Conservation (phyloP, 2,329 filamentous ascomycete genomes). For the Keithomyces neogunnii region DNA sequence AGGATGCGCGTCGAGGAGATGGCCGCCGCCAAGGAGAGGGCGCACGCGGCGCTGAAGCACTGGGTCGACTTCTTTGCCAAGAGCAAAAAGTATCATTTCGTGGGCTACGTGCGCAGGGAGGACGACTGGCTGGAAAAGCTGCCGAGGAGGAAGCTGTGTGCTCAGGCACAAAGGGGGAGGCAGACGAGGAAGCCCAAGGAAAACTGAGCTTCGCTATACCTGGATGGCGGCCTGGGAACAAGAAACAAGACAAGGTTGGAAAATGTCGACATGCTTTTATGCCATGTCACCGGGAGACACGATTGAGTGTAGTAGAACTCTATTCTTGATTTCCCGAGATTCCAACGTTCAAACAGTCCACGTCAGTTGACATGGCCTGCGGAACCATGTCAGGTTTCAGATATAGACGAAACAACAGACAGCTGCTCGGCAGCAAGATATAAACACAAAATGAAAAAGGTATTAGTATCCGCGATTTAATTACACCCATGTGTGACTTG, state of each 20-base stretch:
- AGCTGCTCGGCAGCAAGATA: conserved; percentile 8
- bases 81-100: conserved; percentile 71
- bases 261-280: too few relatives aligned
- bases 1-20: conserved; percentile 53
- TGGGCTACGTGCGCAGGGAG: conserved; percentile 63
- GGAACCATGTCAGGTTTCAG: background rate
- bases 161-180: conserved; percentile 53
- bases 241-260: too few relatives aligned
- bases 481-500: background rate
- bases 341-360: background rate
- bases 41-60: conserved; percentile 60
- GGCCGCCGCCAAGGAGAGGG: conserved; percentile 54
- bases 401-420: background rate
- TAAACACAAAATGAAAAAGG: conserved; percentile 7
- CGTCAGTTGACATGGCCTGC: background rate
- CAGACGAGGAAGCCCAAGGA: conserved; percentile 35
- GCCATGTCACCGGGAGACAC: too few relatives aligned
- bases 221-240: too few relatives aligned
- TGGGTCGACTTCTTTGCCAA: conserved; percentile 80
- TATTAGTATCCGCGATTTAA: conserved; percentile 6
- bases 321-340: background rate
- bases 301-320: too few relatives aligned
- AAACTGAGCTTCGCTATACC: background rate
- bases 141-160: conserved; percentile 59
- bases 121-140: conserved; percentile 53